phyloP scores from a whole-genome alignment of 768 basidiomycete genomes.

The Agrocybe praecox region DNA sequence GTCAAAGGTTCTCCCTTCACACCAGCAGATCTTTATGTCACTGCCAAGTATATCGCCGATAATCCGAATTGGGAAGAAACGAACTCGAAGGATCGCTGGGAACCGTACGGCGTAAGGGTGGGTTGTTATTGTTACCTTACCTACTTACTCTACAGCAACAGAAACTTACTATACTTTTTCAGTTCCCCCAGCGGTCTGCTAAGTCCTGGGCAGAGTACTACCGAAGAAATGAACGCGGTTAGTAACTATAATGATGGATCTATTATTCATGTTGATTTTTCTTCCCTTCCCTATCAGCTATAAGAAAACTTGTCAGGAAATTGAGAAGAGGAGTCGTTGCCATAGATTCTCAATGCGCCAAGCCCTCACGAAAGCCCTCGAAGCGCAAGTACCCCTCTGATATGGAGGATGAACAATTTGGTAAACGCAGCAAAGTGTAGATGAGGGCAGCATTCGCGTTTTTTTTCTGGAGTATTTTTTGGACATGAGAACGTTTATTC shows the following conservation, averaged over 20 bases:
- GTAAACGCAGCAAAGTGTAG: constrained; percentile 22
- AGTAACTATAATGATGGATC: neutral
- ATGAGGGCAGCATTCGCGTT: neutral
- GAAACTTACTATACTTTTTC: neutral
- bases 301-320: constrained; percentile 39
- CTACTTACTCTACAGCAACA: too few species aligned
- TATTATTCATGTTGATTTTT: neutral
- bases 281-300: constrained; percentile 21
- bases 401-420: constrained; percentile 23
- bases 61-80: constrained; percentile 46
- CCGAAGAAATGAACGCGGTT: constrained; percentile 52
- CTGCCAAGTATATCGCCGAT: constrained; percentile 60
- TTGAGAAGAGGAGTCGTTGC: constrained; percentile 23
- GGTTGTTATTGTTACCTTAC: constrained; percentile 11
- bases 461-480: too few species aligned
- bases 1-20: constrained; percentile 48
- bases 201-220: constrained; percentile 69
- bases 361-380: constrained; percentile 28
- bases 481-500: neutral
- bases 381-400: constrained; percentile 40
- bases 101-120: constrained; percentile 53
- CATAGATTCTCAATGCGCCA: constrained; percentile 30
- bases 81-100: constrained; percentile 53
- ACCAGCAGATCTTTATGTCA: constrained; percentile 62
- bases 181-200: constrained; percentile 57